Evolutionary conservation across 2,329 filamentous ascomycete species (phyloP).

Genomic region (Keithomyces neogunnii): DNA sequence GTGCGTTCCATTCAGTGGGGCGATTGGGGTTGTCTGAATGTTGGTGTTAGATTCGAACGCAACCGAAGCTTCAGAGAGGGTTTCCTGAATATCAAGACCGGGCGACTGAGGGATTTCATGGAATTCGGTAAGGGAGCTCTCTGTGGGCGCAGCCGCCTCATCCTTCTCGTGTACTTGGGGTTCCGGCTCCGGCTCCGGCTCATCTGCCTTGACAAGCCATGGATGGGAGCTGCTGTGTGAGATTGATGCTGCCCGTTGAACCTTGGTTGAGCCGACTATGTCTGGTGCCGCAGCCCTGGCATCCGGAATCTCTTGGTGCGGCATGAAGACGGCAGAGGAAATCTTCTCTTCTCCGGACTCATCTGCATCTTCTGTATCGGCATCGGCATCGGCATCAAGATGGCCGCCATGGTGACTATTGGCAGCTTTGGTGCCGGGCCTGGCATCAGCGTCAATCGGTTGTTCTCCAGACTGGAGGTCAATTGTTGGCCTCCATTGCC

Average conservation of each 20-base stretch:
- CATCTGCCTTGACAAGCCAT: constrained; percentile 52
- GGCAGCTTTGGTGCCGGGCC: background rate
- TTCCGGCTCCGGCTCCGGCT: constrained; percentile 30
- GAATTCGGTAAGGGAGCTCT: constrained; percentile 17
- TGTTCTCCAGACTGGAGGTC: constrained; percentile 29
- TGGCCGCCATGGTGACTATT: background rate
- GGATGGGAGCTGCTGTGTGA: constrained; percentile 32
- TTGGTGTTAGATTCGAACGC: constrained; percentile 35
- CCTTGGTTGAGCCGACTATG: constrained; percentile 31
- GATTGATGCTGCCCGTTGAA: constrained; percentile 35
- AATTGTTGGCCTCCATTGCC: constrained; percentile 28
- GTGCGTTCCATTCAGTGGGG: constrained; percentile 28
- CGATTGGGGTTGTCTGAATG: constrained; percentile 17
- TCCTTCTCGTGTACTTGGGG: constrained; percentile 16
- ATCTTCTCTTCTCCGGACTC: constrained; percentile 76
- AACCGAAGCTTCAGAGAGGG: constrained; percentile 30
- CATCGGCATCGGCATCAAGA: constrained; percentile 6
- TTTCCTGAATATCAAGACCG: constrained; percentile 23
- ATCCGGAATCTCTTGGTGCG: constrained; percentile 53
- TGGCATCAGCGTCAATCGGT: constrained; percentile 14
- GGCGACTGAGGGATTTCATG: constrained; percentile 20
- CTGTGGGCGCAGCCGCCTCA: constrained; percentile 13
- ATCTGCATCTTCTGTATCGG: constrained; percentile 32
- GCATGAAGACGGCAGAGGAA: constrained; percentile 75
- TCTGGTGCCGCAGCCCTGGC: constrained; percentile 21